phyloP scores from a whole-genome alignment of 106 monocot species.

The Dendrobium chrysotoxum region DNA sequence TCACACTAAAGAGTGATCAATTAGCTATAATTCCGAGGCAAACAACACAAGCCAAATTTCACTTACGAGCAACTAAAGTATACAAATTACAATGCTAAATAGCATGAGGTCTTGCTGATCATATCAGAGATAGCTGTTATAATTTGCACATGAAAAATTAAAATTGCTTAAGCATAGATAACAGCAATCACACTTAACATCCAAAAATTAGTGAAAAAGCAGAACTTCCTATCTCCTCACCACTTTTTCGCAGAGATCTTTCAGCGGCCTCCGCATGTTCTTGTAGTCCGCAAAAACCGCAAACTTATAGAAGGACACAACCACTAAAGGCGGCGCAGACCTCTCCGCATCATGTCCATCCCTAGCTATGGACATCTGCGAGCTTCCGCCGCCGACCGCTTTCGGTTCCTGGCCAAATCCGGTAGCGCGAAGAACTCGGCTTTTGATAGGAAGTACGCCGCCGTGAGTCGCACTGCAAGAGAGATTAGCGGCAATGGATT shows the following conservation, averaged over 20 bases:
- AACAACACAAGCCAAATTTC: too few species aligned
- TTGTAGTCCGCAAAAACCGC: constrained; percentile 77
- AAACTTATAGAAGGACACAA: constrained; percentile 91
- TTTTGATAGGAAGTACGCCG: neutral
- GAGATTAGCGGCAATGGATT: neutral
- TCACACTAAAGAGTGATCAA: too few species aligned
- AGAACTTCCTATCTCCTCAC: constrained; percentile 27
- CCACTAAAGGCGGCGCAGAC: constrained; percentile 28
- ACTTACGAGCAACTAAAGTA: too few species aligned
- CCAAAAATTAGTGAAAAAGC: neutral
- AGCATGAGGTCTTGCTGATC: neutral
- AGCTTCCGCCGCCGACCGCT: neutral
- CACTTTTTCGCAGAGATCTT: constrained; percentile 67
- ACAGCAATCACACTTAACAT: neutral
- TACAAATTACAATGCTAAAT: too few species aligned
- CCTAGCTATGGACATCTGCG: neutral
- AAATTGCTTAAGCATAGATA: neutral
- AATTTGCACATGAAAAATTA: neutral
- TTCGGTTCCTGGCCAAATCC: neutral
- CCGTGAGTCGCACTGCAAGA: neutral
- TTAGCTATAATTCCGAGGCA: too few species aligned
- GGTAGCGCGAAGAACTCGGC: neutral
- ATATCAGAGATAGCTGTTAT: neutral
- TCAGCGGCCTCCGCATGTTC: constrained; percentile 56
- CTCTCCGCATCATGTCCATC: neutral